phyloP scores from a whole-genome alignment of 495 filamentous ascomycete species.

The Penicillium daleae region DNA sequence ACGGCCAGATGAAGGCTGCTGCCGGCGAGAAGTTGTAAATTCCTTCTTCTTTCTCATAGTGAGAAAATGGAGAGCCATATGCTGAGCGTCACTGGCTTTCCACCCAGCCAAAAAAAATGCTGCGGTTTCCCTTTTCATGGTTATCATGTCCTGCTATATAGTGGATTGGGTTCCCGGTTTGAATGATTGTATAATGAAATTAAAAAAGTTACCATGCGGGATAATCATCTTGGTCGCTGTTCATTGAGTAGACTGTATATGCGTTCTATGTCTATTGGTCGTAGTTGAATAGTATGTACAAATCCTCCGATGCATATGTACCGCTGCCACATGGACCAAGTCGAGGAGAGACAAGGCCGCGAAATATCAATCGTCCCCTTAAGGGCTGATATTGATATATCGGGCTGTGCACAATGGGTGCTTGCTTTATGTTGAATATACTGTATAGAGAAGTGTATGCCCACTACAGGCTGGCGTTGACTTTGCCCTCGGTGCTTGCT shows the following conservation, averaged over 20 bases:
- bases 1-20: conserved; percentile 69
- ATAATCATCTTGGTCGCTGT: background rate
- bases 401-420: background rate
- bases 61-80: conserved; percentile 20
- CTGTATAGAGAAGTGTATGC: background rate
- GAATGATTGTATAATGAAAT: conserved; percentile 40
- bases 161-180: conserved; percentile 15
- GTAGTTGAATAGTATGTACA: conserved; percentile 10
- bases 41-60: conserved; percentile 5
- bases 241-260: conserved; percentile 1
- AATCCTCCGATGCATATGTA: conserved; percentile 6
- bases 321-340: background rate
- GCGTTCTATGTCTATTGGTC: background rate
- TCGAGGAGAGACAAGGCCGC: background rate
- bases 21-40: conserved; percentile 54
- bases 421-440: conserved; percentile 10
- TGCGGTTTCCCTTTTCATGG: conserved; percentile 10
- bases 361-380: background rate
- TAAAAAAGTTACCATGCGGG: conserved; percentile 15
- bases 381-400: background rate
- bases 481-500: background rate
- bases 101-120: conserved; percentile 11
- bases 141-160: conserved; percentile 20
- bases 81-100: conserved; percentile 33
- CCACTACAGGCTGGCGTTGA: conserved; percentile 9